Conservation (phyloP, 73 alveolate species). For the Symbiodinium pilosum region DNA sequence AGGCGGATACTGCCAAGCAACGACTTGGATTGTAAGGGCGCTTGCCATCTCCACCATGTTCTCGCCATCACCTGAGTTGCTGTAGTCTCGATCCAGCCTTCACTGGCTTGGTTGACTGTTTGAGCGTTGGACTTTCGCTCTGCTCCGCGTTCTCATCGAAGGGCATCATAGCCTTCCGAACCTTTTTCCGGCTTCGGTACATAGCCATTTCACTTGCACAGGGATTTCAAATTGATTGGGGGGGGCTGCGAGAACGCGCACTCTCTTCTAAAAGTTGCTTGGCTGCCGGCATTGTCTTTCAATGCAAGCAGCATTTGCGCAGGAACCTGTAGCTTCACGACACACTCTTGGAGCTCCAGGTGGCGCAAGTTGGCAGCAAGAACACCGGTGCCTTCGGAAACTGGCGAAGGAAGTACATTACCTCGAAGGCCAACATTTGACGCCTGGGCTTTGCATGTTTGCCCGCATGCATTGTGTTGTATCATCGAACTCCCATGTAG, state of each 20-base stretch:
- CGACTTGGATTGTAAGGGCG: conserved; percentile 66
- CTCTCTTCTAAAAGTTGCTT: too few species aligned
- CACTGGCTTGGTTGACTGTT: too few species aligned
- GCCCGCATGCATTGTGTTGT: too few species aligned
- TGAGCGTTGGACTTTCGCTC: neutral
- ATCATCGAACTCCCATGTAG: too few species aligned
- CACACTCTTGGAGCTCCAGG: neutral
- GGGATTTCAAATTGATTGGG: too few species aligned
- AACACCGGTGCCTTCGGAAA: conserved; percentile 60
- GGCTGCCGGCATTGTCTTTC: conserved; percentile 42
- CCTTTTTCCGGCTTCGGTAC: too few species aligned
- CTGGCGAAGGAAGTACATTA: conserved; percentile 93
- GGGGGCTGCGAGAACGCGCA: too few species aligned
- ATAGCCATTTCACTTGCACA: too few species aligned
- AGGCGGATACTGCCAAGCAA: neutral
- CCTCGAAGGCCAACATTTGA: conserved; percentile 70
- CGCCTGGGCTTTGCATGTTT: conserved; percentile 19
- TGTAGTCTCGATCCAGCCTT: too few species aligned
- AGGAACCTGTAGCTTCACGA: conserved; percentile 18
- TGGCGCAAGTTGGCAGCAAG: neutral
- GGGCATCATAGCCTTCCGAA: neutral
- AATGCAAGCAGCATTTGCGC: conserved; percentile 84
- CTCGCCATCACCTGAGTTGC: neutral
- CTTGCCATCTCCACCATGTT: conserved; percentile 65
- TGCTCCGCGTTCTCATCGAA: neutral